A percentile compares a stretch with the other conserved stretches of the same genome.
Evolutionary conservation across 805 yeast species (phyloP).

Genomic region (Schwanniomyces pseudopolymorphus): DNA sequence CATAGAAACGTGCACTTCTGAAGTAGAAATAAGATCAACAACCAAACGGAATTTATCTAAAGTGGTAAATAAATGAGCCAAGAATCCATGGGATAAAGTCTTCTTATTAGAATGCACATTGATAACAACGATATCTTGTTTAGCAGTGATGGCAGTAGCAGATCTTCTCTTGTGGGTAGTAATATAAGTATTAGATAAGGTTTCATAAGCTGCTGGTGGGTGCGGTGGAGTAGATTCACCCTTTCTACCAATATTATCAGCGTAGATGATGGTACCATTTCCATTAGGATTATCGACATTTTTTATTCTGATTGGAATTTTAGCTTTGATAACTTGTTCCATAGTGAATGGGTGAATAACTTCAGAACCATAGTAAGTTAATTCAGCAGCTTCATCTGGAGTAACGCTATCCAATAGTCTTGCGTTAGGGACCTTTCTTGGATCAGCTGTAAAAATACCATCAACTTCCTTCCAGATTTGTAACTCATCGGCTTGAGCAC

Average conservation of each 20-base stretch:
- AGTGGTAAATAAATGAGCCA: conserved; percentile 85
- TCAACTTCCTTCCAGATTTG: conserved; percentile 99
- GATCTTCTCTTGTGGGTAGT: conserved; percentile 53
- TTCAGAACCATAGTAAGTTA: conserved; percentile 96
- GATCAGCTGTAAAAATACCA: conserved; percentile 98
- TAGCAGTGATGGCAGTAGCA: conserved; percentile 96
- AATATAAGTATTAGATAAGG: conserved; percentile 35
- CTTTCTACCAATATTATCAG: conserved; percentile 79
- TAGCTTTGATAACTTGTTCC: conserved; percentile 97
- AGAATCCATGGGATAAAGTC: conserved; percentile 89
- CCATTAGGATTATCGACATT: conserved; percentile 95
- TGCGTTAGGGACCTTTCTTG: conserved; percentile 90
- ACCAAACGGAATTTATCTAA: conserved; percentile 82
- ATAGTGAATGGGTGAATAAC: conserved; percentile 98
- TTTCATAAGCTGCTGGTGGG: conserved; percentile 78
- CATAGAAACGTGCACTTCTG: conserved; percentile 98
- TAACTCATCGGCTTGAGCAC: conserved; percentile 85
- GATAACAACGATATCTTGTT: conserved; percentile 85
- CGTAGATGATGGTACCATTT: conserved; percentile 89
- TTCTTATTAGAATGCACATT: conserved; percentile 94
- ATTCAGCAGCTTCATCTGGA: conserved; percentile 98
- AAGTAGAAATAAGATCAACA: conserved; percentile 93
- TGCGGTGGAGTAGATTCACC: conserved; percentile 94
- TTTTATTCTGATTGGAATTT: conserved; percentile 94
- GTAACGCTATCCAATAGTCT: conserved; percentile 83